Evolutionary conservation across 352 stramenopile genomes (phyloP), one percentile per base, ranked within the genome.

Genomic region (Nothophytophthora sp.): DNA sequence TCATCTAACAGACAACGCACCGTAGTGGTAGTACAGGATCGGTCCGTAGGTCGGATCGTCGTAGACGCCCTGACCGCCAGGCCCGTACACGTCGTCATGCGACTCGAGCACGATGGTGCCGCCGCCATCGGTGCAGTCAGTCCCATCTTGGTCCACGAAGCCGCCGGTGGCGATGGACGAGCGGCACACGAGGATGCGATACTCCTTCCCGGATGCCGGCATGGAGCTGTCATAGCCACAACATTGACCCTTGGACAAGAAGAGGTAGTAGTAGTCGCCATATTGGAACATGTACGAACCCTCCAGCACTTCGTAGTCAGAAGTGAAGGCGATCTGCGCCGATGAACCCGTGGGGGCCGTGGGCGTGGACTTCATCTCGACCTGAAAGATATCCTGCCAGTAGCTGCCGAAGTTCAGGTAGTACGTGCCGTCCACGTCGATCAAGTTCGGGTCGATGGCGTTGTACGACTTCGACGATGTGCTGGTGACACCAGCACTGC

Each of bases 11-110:
- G 16, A 5, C 0, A 8, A 53, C 55, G 8, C 40, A 76, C 67
- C 67, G 54, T 77, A 74, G 63, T 82, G 68, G 45, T 82, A 82
- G 57, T 82, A 79, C 39, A 82, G 38, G 16, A 82, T 53, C 1
- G 61, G 65, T 0, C 62, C 61, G 45, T 79, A 65, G 0, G 44
- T 72, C 18, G 62, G 55, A 41, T 79, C 67, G n/a, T 77, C 39
- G 43, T 74, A 77, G 18, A 76, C 68, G 16, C 68, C 65, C 42
- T 79, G 67, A 3, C 71, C 71, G 11, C 67, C 71, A 7, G 71
- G 71, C 0, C 55, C 71, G 44, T 76, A 79, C 11, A 82, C 59
- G 11, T 60, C 45, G 24, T 43, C 65, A 18, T 79, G 59, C 19
- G 66, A 73, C 46, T 68, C 71, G 38, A 76, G 58, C 28, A 81